These are phyloP conservation scores for Thermothielavioides terrestris DNA, from an alignment of 495 filamentous ascomycete genomes.

Conservation along the genomic window DNA sequence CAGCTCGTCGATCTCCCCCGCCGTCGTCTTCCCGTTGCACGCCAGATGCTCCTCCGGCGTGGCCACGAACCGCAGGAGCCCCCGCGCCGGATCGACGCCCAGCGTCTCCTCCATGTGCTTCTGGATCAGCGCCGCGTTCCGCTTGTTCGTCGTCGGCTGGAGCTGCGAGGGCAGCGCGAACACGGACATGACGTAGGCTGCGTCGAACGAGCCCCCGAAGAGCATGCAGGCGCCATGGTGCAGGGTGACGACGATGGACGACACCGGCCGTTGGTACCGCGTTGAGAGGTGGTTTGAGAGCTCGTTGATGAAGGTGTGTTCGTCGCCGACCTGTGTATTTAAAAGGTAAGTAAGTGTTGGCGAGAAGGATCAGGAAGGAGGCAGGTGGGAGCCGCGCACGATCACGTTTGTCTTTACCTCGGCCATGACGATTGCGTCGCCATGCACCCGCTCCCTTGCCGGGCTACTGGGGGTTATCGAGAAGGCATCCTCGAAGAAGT, in stretches of 20 bases:
- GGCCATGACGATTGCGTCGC: slow-evolving; percentile 63
- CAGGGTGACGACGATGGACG: slow-evolving; percentile 62
- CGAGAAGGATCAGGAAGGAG: neutral
- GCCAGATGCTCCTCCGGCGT: slow-evolving; percentile 63
- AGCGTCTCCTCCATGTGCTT: slow-evolving; percentile 58
- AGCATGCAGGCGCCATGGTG: slow-evolving; percentile 67
- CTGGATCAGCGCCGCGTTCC: slow-evolving; percentile 69
- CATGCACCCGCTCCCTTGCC: slow-evolving; percentile 49
- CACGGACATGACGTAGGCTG: slow-evolving; percentile 73
- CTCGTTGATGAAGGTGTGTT: slow-evolving; percentile 60
- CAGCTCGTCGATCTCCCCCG: slow-evolving; percentile 57
- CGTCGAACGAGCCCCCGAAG: slow-evolving; percentile 64
- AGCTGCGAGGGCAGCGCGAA: slow-evolving; percentile 59
- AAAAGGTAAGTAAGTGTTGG: too few relatives aligned
- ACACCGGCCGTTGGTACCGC: slow-evolving; percentile 63
- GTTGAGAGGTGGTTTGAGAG: slow-evolving; percentile 60
- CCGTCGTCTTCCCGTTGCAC: slow-evolving; percentile 57
- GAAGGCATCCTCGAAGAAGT: slow-evolving; percentile 43
- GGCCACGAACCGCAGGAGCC: slow-evolving; percentile 62
- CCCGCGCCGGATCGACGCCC: slow-evolving; percentile 52
- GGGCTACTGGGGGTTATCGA: slow-evolving; percentile 28
- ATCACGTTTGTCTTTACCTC: slow-evolving; percentile 80
- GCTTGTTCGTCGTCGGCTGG: slow-evolving; percentile 69
- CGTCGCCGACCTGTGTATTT: slow-evolving; percentile 48
- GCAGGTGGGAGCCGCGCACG: slow-evolving; percentile 40